Conservation (phyloP, 805 yeast species). For the Pichia insulana region DNA sequence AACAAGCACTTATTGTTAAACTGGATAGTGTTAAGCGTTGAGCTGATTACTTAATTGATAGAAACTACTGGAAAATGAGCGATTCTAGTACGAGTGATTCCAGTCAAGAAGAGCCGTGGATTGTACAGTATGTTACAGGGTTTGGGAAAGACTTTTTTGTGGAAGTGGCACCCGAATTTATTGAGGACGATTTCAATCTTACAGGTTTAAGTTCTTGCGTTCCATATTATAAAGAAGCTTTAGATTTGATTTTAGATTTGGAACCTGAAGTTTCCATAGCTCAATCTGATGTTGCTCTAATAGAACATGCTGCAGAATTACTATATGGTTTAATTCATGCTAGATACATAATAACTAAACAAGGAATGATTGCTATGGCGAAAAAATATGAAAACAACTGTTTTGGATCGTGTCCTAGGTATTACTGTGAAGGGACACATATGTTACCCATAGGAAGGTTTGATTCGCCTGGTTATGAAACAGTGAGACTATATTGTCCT, state of each 20-base stretch:
- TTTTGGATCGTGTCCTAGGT: conserved; percentile 90
- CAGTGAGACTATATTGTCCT: conserved; percentile 90
- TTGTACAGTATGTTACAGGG: conserved; percentile 65
- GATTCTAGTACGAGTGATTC: conserved; percentile 14
- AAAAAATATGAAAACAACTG: conserved; percentile 82
- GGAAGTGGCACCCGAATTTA: conserved; percentile 84
- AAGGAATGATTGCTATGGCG: conserved; percentile 87
- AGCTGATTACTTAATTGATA: no score
- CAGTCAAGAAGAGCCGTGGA: conserved; percentile 59
- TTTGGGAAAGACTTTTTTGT: conserved; percentile 88
- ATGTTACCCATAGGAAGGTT: conserved; percentile 86
- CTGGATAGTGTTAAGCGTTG: no score
- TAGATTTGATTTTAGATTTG: conserved; percentile 82
- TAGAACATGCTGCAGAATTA: conserved; percentile 86
- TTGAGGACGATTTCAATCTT: conserved; percentile 93
- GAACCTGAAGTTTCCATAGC: conserved; percentile 55
- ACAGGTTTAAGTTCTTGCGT: conserved; percentile 82
- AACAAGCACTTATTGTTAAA: no score
- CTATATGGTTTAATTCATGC: conserved; percentile 93
- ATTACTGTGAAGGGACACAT: conserved; percentile 82
- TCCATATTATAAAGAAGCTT: conserved; percentile 84
- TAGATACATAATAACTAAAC: conserved; percentile 78
- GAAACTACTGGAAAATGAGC: no score
- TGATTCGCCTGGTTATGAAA: conserved; percentile 85
- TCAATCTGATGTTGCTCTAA: conserved; percentile 60